phyloP scores from a whole-genome alignment of 345 rosid genomes.

The Pseudoturritis turrita region DNA sequence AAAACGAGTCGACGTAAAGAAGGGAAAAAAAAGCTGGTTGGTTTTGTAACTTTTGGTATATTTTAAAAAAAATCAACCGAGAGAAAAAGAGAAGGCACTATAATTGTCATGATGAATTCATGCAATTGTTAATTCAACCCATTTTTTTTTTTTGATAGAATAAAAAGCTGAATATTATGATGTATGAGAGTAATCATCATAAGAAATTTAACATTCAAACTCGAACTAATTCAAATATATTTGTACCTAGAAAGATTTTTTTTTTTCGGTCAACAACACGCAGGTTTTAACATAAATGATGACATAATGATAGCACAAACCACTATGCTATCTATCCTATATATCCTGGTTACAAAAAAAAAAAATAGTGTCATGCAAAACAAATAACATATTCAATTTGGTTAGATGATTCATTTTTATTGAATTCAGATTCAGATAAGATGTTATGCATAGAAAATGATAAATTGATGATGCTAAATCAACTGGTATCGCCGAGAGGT shows the following conservation, averaged over 20 bases:
- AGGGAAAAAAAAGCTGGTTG: constrained; percentile 3
- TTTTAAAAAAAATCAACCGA: background rate
- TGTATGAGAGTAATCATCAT: background rate
- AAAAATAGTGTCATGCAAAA: too few relatives aligned
- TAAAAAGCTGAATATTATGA: background rate
- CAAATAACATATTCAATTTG: too few relatives aligned
- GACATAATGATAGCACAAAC: too few relatives aligned
- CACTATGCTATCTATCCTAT: too few relatives aligned
- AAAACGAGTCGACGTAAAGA: constrained; percentile 16
- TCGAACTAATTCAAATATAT: too few relatives aligned
- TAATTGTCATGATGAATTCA: constrained; percentile 20
- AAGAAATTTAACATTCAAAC: too few relatives aligned
- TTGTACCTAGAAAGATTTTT: too few relatives aligned
- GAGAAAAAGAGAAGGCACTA: constrained; percentile 15
- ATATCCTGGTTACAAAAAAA: too few relatives aligned
- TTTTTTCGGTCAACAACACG: too few relatives aligned
- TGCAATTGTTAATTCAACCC: constrained; percentile 7
- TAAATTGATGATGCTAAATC: background rate
- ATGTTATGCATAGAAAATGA: background rate
- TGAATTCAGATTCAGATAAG: background rate
- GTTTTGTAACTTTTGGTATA: constrained; percentile 12
- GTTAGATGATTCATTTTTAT: background rate
- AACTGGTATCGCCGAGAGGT: background rate
- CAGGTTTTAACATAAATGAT: too few relatives aligned
- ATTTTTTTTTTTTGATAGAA: background rate